Percentiles rank a stretch among this genome's conserved stretches.
phyloP scores from a whole-genome alignment of 768 basidiomycete genomes.

The Hericium rajendrae region DNA sequence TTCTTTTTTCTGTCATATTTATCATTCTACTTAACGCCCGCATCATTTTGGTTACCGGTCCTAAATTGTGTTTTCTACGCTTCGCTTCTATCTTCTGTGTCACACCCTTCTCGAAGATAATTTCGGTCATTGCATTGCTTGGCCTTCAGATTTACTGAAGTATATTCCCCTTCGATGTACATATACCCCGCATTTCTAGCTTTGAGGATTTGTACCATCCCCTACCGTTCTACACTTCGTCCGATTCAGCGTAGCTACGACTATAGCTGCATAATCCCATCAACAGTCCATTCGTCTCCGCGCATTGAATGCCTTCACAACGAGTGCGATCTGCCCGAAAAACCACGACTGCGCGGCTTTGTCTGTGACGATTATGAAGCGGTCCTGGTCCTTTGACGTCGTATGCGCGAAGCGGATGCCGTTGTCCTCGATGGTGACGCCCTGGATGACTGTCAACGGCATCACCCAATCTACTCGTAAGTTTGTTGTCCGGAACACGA shows the following conservation, averaged over 20 bases:
- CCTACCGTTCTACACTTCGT: no score
- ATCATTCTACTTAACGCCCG: neutral
- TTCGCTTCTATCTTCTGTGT: neutral
- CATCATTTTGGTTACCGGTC: neutral
- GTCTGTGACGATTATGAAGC: constrained; percentile 69
- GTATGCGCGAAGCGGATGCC: constrained; percentile 86
- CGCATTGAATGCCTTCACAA: constrained; percentile 71
- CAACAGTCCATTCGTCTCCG: constrained; percentile 58
- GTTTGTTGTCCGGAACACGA: constrained; percentile 80
- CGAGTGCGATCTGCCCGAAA: constrained; percentile 63
- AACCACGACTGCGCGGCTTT: constrained; percentile 72
- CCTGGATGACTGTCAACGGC: constrained; percentile 77
- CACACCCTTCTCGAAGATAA: neutral
- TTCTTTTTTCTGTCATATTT: neutral
- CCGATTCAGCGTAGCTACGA: no score
- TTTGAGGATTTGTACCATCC: no score
- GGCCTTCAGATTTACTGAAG: neutral
- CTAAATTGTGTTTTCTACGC: neutral
- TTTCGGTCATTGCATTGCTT: neutral
- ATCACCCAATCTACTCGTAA: constrained; percentile 88
- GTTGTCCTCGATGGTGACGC: constrained; percentile 81
- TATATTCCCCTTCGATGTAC: constrained; percentile 3
- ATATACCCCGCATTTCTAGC: neutral
- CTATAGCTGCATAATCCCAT: no score
- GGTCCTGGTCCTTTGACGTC: constrained; percentile 62